Evolutionary conservation across 768 basidiomycete genomes (phyloP).

Genomic region (Leccinum subgranulosum): DNA sequence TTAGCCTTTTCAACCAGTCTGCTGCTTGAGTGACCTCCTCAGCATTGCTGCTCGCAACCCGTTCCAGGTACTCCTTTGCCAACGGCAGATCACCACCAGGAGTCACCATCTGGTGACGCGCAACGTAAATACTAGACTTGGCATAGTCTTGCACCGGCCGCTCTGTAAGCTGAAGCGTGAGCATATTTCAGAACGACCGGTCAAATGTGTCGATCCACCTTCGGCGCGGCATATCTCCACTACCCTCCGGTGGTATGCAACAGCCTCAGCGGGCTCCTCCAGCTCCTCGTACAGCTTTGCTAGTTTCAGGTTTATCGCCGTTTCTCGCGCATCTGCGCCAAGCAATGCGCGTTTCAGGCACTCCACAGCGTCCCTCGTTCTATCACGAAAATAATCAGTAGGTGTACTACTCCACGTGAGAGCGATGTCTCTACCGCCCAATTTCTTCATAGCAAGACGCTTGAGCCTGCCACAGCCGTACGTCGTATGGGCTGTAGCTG

Average conservation of each 20-base stretch:
- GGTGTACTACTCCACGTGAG: background rate
- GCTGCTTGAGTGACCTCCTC: constrained; percentile 76
- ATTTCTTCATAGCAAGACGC: constrained; percentile 93
- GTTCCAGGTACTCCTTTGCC: constrained; percentile 71
- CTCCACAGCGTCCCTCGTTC: constrained; percentile 85
- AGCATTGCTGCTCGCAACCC: constrained; percentile 73
- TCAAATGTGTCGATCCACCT: constrained; percentile 33
- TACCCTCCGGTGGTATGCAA: constrained; percentile 77
- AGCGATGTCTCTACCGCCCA: constrained; percentile 53
- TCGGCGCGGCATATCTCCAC: constrained; percentile 59
- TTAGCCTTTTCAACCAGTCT: constrained; percentile 64
- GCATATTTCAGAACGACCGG: constrained; percentile 1
- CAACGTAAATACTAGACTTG: constrained; percentile 81
- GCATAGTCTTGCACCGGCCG: constrained; percentile 77
- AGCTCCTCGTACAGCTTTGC: constrained; percentile 68
- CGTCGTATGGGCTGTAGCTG: constrained; percentile 79
- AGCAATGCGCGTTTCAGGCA: constrained; percentile 88
- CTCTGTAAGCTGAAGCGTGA: constrained; percentile 33
- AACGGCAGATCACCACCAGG: constrained; percentile 63
- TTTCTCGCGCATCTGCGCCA: constrained; percentile 75
- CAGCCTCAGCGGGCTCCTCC: constrained; percentile 65
- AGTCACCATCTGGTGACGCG: constrained; percentile 68
- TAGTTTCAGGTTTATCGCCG: constrained; percentile 66
- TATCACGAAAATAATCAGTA: constrained; percentile 30
- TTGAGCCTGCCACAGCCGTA: constrained; percentile 93